phyloP scores from a whole-genome alignment of 805 yeast genomes.

The Saccharomycopsis lassenensis region DNA sequence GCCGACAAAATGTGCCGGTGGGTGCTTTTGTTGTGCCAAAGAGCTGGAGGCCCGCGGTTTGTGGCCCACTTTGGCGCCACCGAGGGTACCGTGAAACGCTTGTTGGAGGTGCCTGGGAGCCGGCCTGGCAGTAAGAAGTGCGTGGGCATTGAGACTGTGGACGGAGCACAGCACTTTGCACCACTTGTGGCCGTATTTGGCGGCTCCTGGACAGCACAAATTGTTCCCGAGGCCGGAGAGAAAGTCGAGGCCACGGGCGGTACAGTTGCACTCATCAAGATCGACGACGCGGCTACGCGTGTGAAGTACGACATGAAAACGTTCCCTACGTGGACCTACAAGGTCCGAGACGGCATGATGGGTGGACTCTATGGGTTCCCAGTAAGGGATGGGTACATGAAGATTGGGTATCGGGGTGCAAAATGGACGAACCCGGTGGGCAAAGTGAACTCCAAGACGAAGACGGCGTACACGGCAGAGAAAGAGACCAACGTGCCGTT shows the following conservation, averaged over 20 bases:
- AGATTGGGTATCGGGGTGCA: conserved; percentile 25
- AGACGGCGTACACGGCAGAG: conserved; percentile 22
- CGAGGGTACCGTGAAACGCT: conserved; percentile 17
- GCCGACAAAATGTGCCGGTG: conserved; percentile 27
- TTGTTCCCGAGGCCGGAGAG: conserved; percentile 24
- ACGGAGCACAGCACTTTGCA: conserved; percentile 22
- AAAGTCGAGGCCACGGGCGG: conserved; percentile 26
- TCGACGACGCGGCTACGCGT: conserved; percentile 17
- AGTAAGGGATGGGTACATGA: conserved; percentile 21
- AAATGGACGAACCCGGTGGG: conserved; percentile 24
- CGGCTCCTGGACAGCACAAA: conserved; percentile 25
- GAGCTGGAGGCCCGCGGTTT: conserved; percentile 21
- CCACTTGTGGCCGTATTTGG: conserved; percentile 23
- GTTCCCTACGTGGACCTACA: conserved; percentile 26
- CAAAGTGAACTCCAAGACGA: conserved; percentile 21
- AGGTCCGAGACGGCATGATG: conserved; percentile 23
- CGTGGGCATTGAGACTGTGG: conserved; percentile 23
- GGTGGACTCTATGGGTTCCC: conserved; percentile 27
- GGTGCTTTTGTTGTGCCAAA: conserved; percentile 21
- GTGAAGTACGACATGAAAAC: conserved; percentile 19
- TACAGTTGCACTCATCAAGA: conserved; percentile 23
- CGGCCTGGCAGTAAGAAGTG: conserved; percentile 20
- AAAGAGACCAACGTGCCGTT: conserved; percentile 23
- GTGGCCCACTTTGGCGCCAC: conserved; percentile 18
- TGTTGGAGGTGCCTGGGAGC: conserved; percentile 16